These are phyloP conservation scores for Sorghum bicolor DNA, from an alignment of 176 grass and related monocot genomes.

Conservation along the genomic window DNA sequence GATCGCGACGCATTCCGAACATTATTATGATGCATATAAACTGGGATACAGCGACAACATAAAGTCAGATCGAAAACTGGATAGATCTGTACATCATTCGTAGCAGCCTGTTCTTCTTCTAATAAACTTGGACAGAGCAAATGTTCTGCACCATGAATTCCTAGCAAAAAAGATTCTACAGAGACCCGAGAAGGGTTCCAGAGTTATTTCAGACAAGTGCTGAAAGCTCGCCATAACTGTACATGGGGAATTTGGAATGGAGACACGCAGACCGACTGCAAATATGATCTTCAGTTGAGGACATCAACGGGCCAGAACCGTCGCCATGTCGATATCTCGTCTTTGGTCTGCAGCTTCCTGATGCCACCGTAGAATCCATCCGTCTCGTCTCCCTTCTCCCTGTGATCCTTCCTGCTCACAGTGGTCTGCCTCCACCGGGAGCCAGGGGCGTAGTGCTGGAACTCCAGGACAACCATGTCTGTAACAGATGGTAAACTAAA, in stretches of 20 bases:
- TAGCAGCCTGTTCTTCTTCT: neutral
- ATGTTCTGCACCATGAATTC: neutral
- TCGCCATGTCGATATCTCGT: conserved; percentile 68
- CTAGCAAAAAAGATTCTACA: conserved; percentile 12
- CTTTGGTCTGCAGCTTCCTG: conserved; percentile 57
- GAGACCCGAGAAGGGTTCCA: neutral
- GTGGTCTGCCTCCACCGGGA: conserved; percentile 69
- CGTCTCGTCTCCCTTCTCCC: conserved; percentile 66
- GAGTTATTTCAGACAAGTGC: neutral
- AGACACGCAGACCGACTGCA: neutral
- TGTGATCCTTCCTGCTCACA: conserved; percentile 63
- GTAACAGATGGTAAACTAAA: neutral
- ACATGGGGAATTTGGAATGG: neutral
- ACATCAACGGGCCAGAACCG: conserved; percentile 68
- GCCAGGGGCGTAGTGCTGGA: conserved; percentile 69
- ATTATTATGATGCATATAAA: neutral
- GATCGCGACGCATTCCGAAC: neutral
- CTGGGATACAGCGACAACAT: neutral
- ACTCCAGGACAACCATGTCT: conserved; percentile 74
- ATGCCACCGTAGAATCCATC: conserved; percentile 88
- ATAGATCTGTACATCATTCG: conserved; percentile 18
- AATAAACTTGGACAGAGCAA: neutral
- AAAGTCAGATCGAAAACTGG: neutral
- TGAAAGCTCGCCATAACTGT: conserved; percentile 15
- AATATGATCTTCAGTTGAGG: conserved; percentile 35